Conservation (phyloP, 1,284 basidiomycete genomes). For the Pseudozyma pruni region DNA sequence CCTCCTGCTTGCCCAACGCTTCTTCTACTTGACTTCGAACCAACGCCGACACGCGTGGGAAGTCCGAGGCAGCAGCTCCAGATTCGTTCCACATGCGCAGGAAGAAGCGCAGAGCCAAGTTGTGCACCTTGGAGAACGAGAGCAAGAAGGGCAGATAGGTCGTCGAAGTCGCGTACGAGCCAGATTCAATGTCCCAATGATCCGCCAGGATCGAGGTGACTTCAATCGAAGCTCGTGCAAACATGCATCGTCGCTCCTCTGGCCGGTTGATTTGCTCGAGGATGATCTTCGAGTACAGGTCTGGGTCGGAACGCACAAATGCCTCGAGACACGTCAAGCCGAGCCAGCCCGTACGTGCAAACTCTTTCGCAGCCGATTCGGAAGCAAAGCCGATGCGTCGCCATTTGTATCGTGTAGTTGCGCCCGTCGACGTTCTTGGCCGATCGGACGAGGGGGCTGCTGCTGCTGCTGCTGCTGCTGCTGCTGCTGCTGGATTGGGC, state of each 20-base stretch:
- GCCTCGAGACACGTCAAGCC: slow-evolving; percentile 77
- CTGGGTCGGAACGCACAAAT: slow-evolving; percentile 78
- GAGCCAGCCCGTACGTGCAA: slow-evolving; percentile 80
- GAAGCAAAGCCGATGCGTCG: slow-evolving; percentile 80
- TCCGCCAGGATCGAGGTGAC: slow-evolving; percentile 75
- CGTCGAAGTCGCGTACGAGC: slow-evolving; percentile 79
- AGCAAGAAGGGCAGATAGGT: slow-evolving; percentile 90
- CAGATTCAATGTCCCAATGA: slow-evolving; percentile 57
- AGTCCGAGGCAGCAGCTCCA: slow-evolving; percentile 76
- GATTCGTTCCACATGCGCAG: slow-evolving; percentile 94
- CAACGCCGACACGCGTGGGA: slow-evolving; percentile 81
- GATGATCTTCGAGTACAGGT: slow-evolving; percentile 85
- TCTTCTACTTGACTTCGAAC: slow-evolving; percentile 79
- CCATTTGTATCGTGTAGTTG: slow-evolving; percentile 74
- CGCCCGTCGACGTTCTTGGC: slow-evolving; percentile 67
- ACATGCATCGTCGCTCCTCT: slow-evolving; percentile 81
- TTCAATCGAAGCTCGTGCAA: slow-evolving; percentile 85
- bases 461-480: slow-evolving; percentile 60
- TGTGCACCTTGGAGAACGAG: slow-evolving; percentile 82
- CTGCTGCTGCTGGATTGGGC: slow-evolving; percentile 69
- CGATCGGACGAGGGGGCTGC: slow-evolving; percentile 70
- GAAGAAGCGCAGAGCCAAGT: slow-evolving; percentile 86
- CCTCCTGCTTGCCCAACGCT: slow-evolving; percentile 75
- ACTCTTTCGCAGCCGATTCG: slow-evolving; percentile 83
- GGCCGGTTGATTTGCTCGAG: slow-evolving; percentile 85